A percentile compares a stretch with the other conserved stretches of the same genome.
These are phyloP conservation scores for Westerdykella ornata DNA, from an alignment of 2,329 filamentous ascomycete species.

Conservation along the genomic window DNA sequence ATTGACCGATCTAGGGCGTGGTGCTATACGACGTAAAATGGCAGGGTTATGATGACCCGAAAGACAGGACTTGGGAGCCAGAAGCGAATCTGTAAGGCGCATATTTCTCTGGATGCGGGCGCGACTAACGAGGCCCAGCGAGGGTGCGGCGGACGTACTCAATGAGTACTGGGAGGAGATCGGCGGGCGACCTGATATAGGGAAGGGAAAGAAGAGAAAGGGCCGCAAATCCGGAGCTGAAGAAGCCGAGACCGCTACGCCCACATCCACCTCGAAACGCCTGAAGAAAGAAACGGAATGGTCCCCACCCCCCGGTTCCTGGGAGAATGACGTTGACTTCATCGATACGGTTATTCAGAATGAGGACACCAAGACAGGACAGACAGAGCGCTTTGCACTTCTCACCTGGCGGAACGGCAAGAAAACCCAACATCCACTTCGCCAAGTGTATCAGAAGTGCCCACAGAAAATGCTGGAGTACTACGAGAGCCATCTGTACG, in stretches of 20 bases:
- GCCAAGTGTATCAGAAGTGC: slow-evolving; percentile 65
- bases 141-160: slow-evolving; percentile 48
- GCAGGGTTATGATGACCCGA: slow-evolving; percentile 66
- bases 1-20: slow-evolving; percentile 6
- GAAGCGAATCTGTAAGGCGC: slow-evolving; percentile 61
- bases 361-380: slow-evolving; percentile 29
- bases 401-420: slow-evolving; percentile 66
- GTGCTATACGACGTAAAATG: slow-evolving; percentile 69
- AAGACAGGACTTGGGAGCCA: slow-evolving; percentile 72
- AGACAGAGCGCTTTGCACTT: slow-evolving; percentile 57
- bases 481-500: slow-evolving; percentile 46
- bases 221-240: slow-evolving; percentile 22
- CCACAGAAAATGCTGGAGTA: slow-evolving; percentile 59
- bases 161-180: slow-evolving; percentile 57
- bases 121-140: slow-evolving; percentile 14
- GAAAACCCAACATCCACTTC: slow-evolving; percentile 66
- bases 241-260: slow-evolving; percentile 20
- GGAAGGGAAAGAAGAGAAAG: slow-evolving; percentile 45
- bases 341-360: slow-evolving; percentile 69
- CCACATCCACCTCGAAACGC: slow-evolving; percentile 19
- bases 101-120: background rate
- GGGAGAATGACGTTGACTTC: slow-evolving; percentile 65
- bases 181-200: slow-evolving; percentile 56
- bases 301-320: slow-evolving; percentile 64
- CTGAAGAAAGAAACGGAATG: slow-evolving; percentile 48